Percentiles rank a stretch among this genome's conserved stretches.
phyloP scores from a whole-genome alignment of 345 rosid species.

The Gynandropsis gynandra region DNA sequence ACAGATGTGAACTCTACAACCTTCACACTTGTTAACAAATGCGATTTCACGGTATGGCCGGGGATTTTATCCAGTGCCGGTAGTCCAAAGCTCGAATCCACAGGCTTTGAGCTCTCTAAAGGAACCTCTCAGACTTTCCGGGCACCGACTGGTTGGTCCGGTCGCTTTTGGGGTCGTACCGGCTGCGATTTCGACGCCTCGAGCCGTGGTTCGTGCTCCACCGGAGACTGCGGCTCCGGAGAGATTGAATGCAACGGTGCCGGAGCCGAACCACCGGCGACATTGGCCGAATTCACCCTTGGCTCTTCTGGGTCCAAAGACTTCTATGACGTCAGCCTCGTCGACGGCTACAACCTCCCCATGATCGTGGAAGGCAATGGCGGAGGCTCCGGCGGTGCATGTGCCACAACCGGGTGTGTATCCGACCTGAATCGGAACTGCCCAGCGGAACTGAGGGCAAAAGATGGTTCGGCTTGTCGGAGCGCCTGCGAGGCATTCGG shows the following conservation, averaged over 20 bases:
- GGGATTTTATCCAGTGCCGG: conserved; percentile 37
- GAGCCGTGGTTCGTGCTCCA: conserved; percentile 32
- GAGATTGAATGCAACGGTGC: conserved; percentile 46
- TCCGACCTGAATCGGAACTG: conserved; percentile 43
- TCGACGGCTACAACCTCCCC: conserved; percentile 57
- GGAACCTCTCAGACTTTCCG: conserved; percentile 33
- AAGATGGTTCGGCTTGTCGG: conserved; percentile 32
- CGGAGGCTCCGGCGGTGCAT: conserved; percentile 28
- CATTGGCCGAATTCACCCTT: conserved; percentile 50
- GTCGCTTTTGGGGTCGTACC: conserved; percentile 56
- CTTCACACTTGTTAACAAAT: conserved; percentile 31
- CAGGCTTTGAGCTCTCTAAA: conserved; percentile 40
- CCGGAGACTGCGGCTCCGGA: conserved; percentile 54
- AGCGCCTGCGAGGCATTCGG: conserved; percentile 60
- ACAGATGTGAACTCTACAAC: conserved; percentile 6
- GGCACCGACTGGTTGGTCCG: conserved; percentile 50
- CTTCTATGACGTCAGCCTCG: conserved; percentile 52
- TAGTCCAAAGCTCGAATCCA: conserved; percentile 30
- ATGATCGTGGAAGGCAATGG: conserved; percentile 42
- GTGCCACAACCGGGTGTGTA: conserved; percentile 43
- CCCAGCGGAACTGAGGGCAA: conserved; percentile 34
- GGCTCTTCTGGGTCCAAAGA: conserved; percentile 43
- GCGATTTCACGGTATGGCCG: conserved; percentile 52
- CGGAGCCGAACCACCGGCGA: conserved; percentile 47
- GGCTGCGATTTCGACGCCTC: conserved; percentile 36